Percentiles rank a stretch among this genome's conserved stretches.
Conservation (phyloP, 139 green algal species). For the Zygnema cylindricum region DNA sequence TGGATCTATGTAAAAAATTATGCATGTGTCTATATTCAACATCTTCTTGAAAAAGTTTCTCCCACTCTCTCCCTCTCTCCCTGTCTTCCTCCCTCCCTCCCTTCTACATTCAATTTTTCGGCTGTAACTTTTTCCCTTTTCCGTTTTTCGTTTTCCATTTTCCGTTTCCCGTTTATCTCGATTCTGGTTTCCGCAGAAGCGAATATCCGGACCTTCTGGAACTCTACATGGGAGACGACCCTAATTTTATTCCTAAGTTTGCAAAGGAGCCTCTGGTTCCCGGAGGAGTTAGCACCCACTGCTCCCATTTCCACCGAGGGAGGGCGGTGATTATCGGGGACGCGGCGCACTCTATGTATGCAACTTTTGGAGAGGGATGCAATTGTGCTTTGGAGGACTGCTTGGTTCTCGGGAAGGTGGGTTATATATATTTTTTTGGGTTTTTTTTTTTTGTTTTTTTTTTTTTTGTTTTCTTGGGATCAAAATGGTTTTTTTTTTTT, state of each 20-base stretch:
- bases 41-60: too few relatives aligned
- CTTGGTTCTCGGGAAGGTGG: too few relatives aligned
- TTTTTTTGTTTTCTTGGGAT: too few relatives aligned
- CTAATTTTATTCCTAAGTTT: not conserved
- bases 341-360: constrained; percentile 51
- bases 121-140: not conserved
- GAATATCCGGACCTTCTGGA: constrained; percentile 12
- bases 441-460: too few relatives aligned
- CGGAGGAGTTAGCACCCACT: constrained; percentile 30
- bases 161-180: too few relatives aligned
- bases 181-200: not conserved
- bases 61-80: too few relatives aligned
- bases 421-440: too few relatives aligned
- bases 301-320: constrained; percentile 47
- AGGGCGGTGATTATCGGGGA: constrained; percentile 58
- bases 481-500: too few relatives aligned
- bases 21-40: too few relatives aligned
- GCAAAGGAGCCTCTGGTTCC: not conserved
- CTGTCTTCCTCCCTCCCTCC: too few relatives aligned
- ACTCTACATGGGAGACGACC: not conserved
- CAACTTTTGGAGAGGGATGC: constrained; percentile 57
- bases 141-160: not conserved
- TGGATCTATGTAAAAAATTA: too few relatives aligned
- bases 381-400: constrained; percentile 61
- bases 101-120: not conserved